Evolutionary conservation across 345 rosid species (phyloP).

Genomic region (Lumnitzera racemosa): DNA sequence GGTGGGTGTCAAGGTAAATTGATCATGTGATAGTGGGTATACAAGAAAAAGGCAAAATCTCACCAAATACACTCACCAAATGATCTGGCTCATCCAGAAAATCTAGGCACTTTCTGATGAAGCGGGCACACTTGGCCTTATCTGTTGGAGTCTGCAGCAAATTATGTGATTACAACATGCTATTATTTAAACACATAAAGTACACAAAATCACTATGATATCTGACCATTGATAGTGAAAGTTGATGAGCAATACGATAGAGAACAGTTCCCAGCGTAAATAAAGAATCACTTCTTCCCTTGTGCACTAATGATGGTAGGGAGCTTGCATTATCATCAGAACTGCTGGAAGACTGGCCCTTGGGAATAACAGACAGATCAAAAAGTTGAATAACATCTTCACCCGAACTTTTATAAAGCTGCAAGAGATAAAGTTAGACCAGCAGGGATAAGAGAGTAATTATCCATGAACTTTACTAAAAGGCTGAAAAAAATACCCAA

Average conservation of each 20-base stretch:
- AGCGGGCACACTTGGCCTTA: conserved; percentile 72
- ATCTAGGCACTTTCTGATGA: conserved; percentile 73
- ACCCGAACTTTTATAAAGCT: conserved; percentile 91
- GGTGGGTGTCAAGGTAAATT: no score
- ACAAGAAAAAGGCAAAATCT: neutral
- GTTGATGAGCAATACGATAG: conserved; percentile 86
- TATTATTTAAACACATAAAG: neutral
- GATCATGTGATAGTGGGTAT: neutral
- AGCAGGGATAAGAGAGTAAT: neutral
- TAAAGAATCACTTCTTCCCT: conserved; percentile 60
- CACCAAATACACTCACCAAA: conserved; percentile 41
- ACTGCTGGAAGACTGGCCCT: conserved; percentile 44
- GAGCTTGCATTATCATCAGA: conserved; percentile 44
- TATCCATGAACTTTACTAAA: neutral
- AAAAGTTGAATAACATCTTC: conserved; percentile 92
- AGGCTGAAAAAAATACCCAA: conserved; percentile 46
- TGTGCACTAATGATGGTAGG: conserved; percentile 49
- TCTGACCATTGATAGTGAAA: conserved; percentile 77
- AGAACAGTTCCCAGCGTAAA: conserved; percentile 89
- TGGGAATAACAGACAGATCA: conserved; percentile 82
- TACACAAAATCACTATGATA: neutral
- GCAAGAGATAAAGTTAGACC: conserved; percentile 12
- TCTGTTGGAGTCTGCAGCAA: conserved; percentile 55
- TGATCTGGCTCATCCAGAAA: conserved; percentile 79
- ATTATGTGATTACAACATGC: neutral